phyloP scores from a whole-genome alignment of 306 rosid genomes.

The Oemleria cerasiformis region DNA sequence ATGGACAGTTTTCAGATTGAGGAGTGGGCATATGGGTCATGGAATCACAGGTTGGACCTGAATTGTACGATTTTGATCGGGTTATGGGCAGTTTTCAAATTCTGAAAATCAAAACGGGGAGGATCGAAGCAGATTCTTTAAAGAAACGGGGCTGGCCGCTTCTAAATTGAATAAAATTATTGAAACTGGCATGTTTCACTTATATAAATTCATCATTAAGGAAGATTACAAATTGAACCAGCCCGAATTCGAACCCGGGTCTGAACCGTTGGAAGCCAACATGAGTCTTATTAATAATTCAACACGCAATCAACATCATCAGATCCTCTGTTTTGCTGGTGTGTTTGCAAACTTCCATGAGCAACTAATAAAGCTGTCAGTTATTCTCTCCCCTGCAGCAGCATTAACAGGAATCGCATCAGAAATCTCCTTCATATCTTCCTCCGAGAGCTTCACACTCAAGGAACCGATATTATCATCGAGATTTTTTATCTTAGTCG shows the following conservation, averaged over 20 bases:
- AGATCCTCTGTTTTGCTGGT: slow-evolving; percentile 15
- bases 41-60: no score
- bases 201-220: no score
- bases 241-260: slow-evolving; percentile 57
- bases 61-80: no score
- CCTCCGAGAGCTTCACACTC: slow-evolving; percentile 42
- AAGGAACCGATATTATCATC: slow-evolving; percentile 43
- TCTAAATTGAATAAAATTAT: not conserved
- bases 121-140: no score
- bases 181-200: no score
- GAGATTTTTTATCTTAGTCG: slow-evolving; percentile 60
- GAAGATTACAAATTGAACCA: slow-evolving; percentile 26
- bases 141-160: no score
- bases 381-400: slow-evolving; percentile 42
- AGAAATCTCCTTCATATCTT: slow-evolving; percentile 49
- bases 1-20: no score
- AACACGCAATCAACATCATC: not conserved
- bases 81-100: no score
- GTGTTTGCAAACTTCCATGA: slow-evolving; percentile 68
- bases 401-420: slow-evolving; percentile 37
- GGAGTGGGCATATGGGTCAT: no score
- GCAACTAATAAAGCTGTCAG: slow-evolving; percentile 28
- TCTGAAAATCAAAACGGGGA: no score
- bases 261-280: slow-evolving; percentile 29
- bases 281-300: not conserved